These are phyloP conservation scores for Spizellomyces punctatus DNA, from an alignment of 192 early-diverging fungal genomes.

Conservation along the genomic window DNA sequence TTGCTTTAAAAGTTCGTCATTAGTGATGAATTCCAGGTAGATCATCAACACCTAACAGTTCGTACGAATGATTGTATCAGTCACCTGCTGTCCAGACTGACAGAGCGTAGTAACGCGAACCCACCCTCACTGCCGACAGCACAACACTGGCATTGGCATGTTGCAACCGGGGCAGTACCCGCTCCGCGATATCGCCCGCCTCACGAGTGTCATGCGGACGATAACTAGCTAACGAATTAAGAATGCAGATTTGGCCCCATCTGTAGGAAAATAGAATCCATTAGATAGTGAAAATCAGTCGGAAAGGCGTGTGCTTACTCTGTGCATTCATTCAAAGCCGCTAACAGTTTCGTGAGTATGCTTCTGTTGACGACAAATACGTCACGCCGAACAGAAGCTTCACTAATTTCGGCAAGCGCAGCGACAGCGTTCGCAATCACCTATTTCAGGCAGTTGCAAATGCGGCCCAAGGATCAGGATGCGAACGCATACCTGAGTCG, in stretches of 20 bases:
- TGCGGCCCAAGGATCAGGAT: background rate
- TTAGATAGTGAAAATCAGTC: background rate
- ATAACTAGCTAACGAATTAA: slow-evolving; percentile 73
- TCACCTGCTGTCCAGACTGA: background rate
- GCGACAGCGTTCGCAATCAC: slow-evolving; percentile 94
- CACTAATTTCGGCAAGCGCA: slow-evolving; percentile 89
- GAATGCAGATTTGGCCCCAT: slow-evolving; percentile 97
- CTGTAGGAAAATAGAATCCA: slow-evolving; percentile 21
- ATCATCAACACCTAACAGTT: slow-evolving; percentile 71
- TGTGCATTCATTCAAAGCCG: slow-evolving; percentile 95
- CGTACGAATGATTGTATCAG: background rate
- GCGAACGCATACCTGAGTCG: background rate
- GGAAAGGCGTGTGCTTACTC: slow-evolving; percentile 56
- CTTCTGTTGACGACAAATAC: slow-evolving; percentile 76
- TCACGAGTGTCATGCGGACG: slow-evolving; percentile 75
- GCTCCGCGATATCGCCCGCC: slow-evolving; percentile 86
- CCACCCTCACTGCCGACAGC: slow-evolving; percentile 77
- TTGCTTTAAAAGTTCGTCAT: slow-evolving; percentile 71
- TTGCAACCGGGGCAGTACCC: slow-evolving; percentile 88
- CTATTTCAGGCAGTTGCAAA: slow-evolving; percentile 27
- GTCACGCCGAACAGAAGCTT: slow-evolving; percentile 62
- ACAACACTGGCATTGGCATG: slow-evolving; percentile 98
- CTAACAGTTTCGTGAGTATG: slow-evolving; percentile 79
- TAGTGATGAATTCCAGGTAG: slow-evolving; percentile 67
- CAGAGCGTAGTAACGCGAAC: background rate